A percentile compares a stretch with the other conserved stretches of the same genome.
Conservation (phyloP, 2,329 filamentous ascomycete genomes). For the Xylaria digitata region DNA sequence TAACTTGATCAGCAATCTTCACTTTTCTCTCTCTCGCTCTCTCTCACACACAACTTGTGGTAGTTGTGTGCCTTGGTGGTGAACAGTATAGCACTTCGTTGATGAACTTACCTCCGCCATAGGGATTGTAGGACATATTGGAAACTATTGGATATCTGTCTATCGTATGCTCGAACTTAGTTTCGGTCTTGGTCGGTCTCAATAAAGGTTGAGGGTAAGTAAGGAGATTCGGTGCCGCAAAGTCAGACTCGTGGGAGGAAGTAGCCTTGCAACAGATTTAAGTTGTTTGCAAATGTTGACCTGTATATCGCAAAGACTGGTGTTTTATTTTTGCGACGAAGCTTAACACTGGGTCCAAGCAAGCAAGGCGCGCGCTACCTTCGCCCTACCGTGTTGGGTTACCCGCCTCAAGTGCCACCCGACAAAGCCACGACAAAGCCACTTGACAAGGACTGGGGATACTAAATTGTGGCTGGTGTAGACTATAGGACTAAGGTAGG, state of each 20-base stretch:
- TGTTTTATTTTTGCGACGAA: constrained; percentile 37
- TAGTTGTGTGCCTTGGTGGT: background rate
- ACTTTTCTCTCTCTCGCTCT: background rate
- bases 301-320: constrained; percentile 20
- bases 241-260: background rate
- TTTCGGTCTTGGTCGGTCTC: background rate
- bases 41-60: background rate
- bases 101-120: constrained; percentile 55
- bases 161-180: constrained; percentile 13
- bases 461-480: constrained; percentile 4
- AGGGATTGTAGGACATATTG: constrained; percentile 70
- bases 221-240: background rate
- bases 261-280: constrained; percentile 7
- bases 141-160: constrained; percentile 12
- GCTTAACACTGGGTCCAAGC: constrained; percentile 21
- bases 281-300: constrained; percentile 14
- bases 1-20: constrained; percentile 37
- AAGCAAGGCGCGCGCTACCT: constrained; percentile 17
- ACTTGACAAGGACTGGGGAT: too few species aligned
- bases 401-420: background rate
- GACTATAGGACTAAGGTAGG: too few species aligned
- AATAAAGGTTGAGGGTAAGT: too few species aligned
- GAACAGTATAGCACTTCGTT: constrained; percentile 3
- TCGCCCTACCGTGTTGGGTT: background rate
- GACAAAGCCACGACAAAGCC: constrained; percentile 9